Evolutionary conservation across 2,329 filamentous ascomycete genomes (phyloP).

Genomic region (Paraconiothyrium sp.): DNA sequence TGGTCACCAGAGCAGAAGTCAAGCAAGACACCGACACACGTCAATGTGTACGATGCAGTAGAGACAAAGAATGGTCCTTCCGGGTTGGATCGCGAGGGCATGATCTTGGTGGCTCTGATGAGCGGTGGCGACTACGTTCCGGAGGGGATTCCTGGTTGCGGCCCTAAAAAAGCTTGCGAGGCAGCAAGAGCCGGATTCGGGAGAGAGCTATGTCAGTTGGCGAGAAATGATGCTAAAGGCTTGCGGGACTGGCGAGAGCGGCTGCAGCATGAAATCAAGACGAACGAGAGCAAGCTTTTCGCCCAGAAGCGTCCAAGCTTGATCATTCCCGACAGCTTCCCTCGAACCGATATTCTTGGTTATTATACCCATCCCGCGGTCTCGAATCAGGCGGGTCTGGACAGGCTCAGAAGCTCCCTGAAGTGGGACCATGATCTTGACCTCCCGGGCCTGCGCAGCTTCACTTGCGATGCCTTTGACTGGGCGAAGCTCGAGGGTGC

Average conservation of each 20-base stretch:
- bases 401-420: conserved; percentile 63
- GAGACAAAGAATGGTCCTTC: conserved; percentile 63
- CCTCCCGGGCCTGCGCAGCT: conserved; percentile 73
- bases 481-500: conserved; percentile 84
- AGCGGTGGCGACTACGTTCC: conserved; percentile 95
- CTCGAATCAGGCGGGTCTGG: conserved; percentile 68
- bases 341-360: conserved; percentile 77
- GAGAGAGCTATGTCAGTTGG: conserved; percentile 73
- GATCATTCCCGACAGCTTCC: conserved; percentile 81
- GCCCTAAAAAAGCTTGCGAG: conserved; percentile 87
- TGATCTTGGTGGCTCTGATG: conserved; percentile 94
- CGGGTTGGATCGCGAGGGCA: conserved; percentile 82
- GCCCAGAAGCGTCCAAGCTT: conserved; percentile 77
- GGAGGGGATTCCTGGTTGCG: conserved; percentile 86
- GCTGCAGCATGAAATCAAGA: conserved; percentile 78
- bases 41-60: conserved; percentile 78
- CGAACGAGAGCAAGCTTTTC: conserved; percentile 86
- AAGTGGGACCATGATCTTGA: conserved; percentile 73
- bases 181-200: conserved; percentile 91
- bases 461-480: conserved; percentile 82
- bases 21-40: conserved; percentile 81
- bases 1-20: conserved; percentile 78
- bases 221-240: conserved; percentile 66
- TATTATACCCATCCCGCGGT: conserved; percentile 91
- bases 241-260: conserved; percentile 76